Conservation (phyloP, 2,329 filamentous ascomycete species). For the Pseudogymnoascus sp. region DNA sequence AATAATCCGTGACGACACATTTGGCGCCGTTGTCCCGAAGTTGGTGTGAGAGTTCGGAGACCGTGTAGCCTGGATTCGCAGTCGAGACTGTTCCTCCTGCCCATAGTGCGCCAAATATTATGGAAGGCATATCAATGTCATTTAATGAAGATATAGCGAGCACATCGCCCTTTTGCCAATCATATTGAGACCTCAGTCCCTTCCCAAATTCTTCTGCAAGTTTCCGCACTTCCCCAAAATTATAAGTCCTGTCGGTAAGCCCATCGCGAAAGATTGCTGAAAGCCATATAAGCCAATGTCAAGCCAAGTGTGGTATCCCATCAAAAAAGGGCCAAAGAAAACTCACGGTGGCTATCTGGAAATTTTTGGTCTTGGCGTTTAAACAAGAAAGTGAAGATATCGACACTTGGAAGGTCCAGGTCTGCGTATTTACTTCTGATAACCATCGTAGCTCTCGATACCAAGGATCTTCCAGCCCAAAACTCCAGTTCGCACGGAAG, state of each 20-base stretch:
- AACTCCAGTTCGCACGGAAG: neutral
- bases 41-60: constrained; percentile 74
- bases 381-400: constrained; percentile 74
- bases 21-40: constrained; percentile 65
- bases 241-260: constrained; percentile 60
- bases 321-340: neutral
- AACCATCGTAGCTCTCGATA: neutral
- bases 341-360: constrained; percentile 63
- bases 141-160: constrained; percentile 75
- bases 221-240: constrained; percentile 56
- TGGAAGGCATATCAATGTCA: constrained; percentile 65
- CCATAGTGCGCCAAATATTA: constrained; percentile 72
- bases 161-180: constrained; percentile 75
- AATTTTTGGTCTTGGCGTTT: constrained; percentile 57
- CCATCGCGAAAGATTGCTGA: constrained; percentile 71
- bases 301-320: neutral
- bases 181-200: constrained; percentile 64
- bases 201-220: constrained; percentile 66
- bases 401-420: constrained; percentile 62
- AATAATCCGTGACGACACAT: constrained; percentile 61
- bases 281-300: neutral
- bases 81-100: constrained; percentile 68
- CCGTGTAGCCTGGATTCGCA: constrained; percentile 76
- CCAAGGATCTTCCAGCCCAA: neutral
- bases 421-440: constrained; percentile 39